Evolutionary conservation across 2,329 filamentous ascomycete species (phyloP).

Genomic region (Beauveria brongniartii): DNA sequence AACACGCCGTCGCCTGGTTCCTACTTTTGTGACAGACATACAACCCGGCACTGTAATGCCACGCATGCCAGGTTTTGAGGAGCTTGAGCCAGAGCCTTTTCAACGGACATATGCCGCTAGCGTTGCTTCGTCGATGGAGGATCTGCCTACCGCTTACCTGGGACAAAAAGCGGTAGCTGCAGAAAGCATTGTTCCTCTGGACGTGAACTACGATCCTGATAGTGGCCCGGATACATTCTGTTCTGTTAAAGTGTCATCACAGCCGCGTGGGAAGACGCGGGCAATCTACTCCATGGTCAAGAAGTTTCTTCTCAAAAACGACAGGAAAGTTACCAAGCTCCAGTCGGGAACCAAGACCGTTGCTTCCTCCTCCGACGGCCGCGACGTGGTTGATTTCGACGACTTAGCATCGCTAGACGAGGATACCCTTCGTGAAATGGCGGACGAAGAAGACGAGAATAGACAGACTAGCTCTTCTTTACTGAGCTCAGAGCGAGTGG

Average conservation of each 20-base stretch:
- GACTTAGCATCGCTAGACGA: constrained; percentile 36
- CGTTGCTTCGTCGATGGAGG: constrained; percentile 7
- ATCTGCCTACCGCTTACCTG: constrained; percentile 24
- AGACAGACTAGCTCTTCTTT: background rate
- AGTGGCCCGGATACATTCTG: constrained; percentile 3
- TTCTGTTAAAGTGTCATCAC: background rate
- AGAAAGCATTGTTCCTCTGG: constrained; percentile 13
- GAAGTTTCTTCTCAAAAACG: constrained; percentile 28
- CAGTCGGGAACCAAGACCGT: background rate
- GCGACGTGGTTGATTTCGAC: constrained; percentile 37
- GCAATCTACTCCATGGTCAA: constrained; percentile 35
- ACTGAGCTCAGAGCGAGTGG: constrained; percentile 25
- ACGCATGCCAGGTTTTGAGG: constrained; percentile 6
- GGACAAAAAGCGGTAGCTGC: constrained; percentile 25
- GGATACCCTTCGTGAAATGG: constrained; percentile 53
- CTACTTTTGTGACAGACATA: constrained; percentile 17
- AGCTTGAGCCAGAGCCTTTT: background rate
- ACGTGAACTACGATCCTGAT: background rate
- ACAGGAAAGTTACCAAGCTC: constrained; percentile 12
- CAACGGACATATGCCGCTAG: background rate
- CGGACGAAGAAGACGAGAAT: constrained; percentile 40
- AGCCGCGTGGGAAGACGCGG: constrained; percentile 35
- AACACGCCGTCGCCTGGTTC: constrained; percentile 23
- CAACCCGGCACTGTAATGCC: constrained; percentile 13
- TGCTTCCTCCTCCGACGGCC: constrained; percentile 17